Base-by-base conservation (phyloP, 108 stramenopile species). In the Pseudonitzschia multistriata region DNA sequence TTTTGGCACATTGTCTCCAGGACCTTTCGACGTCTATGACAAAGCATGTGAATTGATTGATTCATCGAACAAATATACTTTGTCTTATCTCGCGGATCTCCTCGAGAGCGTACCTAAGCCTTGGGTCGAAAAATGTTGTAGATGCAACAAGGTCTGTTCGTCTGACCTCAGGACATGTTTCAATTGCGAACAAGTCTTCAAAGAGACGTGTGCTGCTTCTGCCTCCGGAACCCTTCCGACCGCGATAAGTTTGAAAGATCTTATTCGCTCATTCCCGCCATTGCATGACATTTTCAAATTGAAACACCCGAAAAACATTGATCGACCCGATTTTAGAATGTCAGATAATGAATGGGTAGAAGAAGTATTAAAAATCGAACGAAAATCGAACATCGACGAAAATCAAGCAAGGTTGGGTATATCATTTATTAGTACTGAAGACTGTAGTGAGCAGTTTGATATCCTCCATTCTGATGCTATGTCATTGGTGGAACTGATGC, bases 101-200 rank as follows among this genome's bases (percentile, higher is more conserved):
- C 55, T 81, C 0, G 62, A 60, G n/a, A 36, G 49, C 35, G 33
- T 48, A 19, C 76, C 75, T 11, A 48, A 21, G 19, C 76, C 76
- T 4, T 81, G 76, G 72, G 45, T 35, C 6, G 37, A 56, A 19
- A 31, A 11, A 21, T 67, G 67, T 52, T 42, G 28, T 15, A 35
- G 19, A n/a, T 69, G 78, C 17, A 40, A 40, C n/a, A 47, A 63
- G 45, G 57, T 21, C 8, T 36, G 39, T n/a, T 49, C 65, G 33
- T 3, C 3, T 29, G 49, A 50, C 19, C 39, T 67, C 5, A 14
- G 27, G 14, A 54, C 42, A 0, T 79, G 78, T 64, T 28, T 33
- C 17, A 69, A 56, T 35, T 79, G 78, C 57, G 71, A 68, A 47
- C 22, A n/a, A 24, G 24, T 40, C 0, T 68, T 57, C 8, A 67